Base-by-base conservation (phyloP, 257 asterid genomes). In the Fraxinus quadrangulata region DNA sequence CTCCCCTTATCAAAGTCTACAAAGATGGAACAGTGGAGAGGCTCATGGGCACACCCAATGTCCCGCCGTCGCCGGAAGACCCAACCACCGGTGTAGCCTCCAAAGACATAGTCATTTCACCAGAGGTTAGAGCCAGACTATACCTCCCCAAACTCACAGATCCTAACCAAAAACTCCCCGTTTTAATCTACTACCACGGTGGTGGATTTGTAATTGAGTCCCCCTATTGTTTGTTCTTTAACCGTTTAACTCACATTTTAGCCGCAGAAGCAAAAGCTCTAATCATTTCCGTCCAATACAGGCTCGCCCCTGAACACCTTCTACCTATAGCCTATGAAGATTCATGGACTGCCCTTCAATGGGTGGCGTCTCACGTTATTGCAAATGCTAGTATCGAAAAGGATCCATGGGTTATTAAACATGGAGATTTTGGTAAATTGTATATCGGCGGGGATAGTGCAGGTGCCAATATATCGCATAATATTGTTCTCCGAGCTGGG, bases 281-380 rank as follows among this genome's bases (percentile, higher is more conserved):
- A 30, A 73, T 67, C 19, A 39, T 86, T 0, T 83, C 89, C 17
- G 79, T 83, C 63, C 42, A 87, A 13, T 85, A 83, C 81, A 80
- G 89, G 5, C 83, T 79, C 10, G 89, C 92, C 3, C 94, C 94
- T 2, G 94, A 90, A 24, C 79, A 88, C 81, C 86, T 74, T 61
- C 63, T 86, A 36, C 90, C 91, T 0, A 81, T 87, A 0, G 86
- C 76, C 0, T 86, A 75, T 30, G 88, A 85, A 70, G 95, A 92
- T 39, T 86, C 83, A 13, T 86, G 89, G 86, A 79, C 36, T 5
- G 81, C 89, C 47, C 78, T 84, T 56, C 69, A 67, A 6, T 87
- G 89, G 91, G 82, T 85, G 4, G 77, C 73, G 21, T 47, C 82
- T 21, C 81, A 77, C 65, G 68, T 23, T 8, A 7, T n/a, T 33